Percentiles rank a stretch among this genome's conserved stretches.
These are phyloP conservation scores for Rhizopus stolonifer DNA, from an alignment of 371 early-diverging fungal species.

Conservation along the genomic window DNA sequence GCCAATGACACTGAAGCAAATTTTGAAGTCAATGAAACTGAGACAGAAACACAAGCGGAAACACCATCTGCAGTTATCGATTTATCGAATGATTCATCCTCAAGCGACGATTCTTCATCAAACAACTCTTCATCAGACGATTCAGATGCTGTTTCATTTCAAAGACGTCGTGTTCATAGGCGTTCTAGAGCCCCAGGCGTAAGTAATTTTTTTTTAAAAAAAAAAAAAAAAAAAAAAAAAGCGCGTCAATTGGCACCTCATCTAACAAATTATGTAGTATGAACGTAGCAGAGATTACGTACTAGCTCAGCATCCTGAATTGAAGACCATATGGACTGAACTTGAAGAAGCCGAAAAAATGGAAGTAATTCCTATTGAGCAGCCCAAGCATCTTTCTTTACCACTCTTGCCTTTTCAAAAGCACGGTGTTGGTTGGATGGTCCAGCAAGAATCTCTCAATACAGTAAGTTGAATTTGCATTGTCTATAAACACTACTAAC, in stretches of 20 bases:
- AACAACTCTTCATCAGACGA: neutral
- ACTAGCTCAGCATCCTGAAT: constrained; percentile 58
- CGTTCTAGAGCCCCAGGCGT: too few species aligned
- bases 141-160: too few species aligned
- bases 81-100: too few species aligned
- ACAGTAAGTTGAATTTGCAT: constrained; percentile 31
- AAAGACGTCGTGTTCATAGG: too few species aligned
- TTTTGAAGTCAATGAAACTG: too few species aligned
- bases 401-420: constrained; percentile 87
- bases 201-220: too few species aligned
- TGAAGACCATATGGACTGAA: constrained; percentile 69
- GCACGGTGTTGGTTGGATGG: constrained; percentile 86
- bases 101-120: too few species aligned
- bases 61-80: neutral
- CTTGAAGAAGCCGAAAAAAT: constrained; percentile 45
- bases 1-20: too few species aligned
- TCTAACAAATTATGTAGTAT: constrained; percentile 12
- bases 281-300: constrained; percentile 26
- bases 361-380: constrained; percentile 49
- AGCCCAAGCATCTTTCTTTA: constrained; percentile 73
- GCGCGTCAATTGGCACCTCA: too few species aligned
- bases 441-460: constrained; percentile 62
- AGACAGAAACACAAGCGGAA: too few species aligned
- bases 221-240: neutral
- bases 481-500: neutral